Percentiles rank a stretch among this genome's conserved stretches.
Evolutionary conservation across 371 early-diverging fungal genomes (phyloP).

Genomic region (Syncephalastrum racemosum): DNA sequence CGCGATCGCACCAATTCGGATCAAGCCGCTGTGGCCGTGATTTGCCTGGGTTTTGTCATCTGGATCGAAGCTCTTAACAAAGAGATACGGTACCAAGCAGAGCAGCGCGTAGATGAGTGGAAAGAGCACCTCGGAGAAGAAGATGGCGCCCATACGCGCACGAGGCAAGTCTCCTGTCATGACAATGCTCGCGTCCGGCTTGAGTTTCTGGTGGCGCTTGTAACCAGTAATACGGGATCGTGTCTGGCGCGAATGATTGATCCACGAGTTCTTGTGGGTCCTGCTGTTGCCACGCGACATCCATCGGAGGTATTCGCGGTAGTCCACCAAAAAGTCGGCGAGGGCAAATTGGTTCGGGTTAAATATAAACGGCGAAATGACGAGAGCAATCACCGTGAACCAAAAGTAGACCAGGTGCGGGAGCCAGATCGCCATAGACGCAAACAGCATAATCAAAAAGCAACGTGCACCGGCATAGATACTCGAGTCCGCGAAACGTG

Average conservation of each 20-base stretch:
- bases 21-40: conserved; percentile 46
- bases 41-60: conserved; percentile 32
- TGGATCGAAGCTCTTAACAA: conserved; percentile 58
- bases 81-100: conserved; percentile 64
- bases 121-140: conserved; percentile 72
- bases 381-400: conserved; percentile 76
- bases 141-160: conserved; percentile 66
- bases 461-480: conserved; percentile 78
- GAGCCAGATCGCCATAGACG: conserved; percentile 69
- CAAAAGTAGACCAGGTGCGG: conserved; percentile 85
- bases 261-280: conserved; percentile 79
- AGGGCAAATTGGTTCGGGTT: conserved; percentile 83
- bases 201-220: conserved; percentile 52
- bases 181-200: conserved; percentile 50
- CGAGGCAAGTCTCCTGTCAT: conserved; percentile 64
- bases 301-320: conserved; percentile 80
- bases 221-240: conserved; percentile 80
- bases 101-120: conserved; percentile 69
- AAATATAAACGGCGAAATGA: conserved; percentile 79
- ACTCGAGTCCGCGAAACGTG: conserved; percentile 76
- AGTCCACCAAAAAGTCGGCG: conserved; percentile 77
- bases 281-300: conserved; percentile 77
- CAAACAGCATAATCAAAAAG: conserved; percentile 73
- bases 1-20: conserved; percentile 68
- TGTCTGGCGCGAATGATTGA: conserved; percentile 69